Conservation (phyloP, 805 yeast genomes). For the Danielia reshetovae region DNA sequence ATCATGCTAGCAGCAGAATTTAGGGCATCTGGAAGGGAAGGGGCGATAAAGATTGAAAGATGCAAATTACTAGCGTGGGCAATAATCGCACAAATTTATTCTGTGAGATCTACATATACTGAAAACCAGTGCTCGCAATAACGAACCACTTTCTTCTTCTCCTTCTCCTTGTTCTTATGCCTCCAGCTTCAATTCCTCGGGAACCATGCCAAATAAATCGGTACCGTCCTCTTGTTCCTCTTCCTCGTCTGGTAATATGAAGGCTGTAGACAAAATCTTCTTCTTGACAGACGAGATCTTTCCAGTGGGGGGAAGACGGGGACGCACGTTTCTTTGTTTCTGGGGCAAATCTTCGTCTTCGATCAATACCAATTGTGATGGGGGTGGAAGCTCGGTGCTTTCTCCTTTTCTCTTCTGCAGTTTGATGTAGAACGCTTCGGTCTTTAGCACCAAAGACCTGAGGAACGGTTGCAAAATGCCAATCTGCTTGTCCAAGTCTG, state of each 20-base stretch:
- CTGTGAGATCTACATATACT: too few relatives aligned
- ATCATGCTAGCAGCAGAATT: slow-evolving; percentile 1
- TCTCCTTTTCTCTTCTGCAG: slow-evolving; percentile 40
- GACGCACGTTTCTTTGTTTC: slow-evolving; percentile 67
- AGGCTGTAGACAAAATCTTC: slow-evolving; percentile 28
- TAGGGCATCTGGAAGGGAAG: background rate
- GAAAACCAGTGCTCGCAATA: too few relatives aligned
- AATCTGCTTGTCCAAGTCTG: slow-evolving; percentile 49
- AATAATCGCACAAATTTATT: too few relatives aligned
- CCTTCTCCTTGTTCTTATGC: slow-evolving; percentile 5
- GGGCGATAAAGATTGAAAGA: too few relatives aligned
- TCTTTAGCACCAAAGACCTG: slow-evolving; percentile 36
- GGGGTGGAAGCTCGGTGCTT: slow-evolving; percentile 38
- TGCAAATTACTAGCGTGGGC: too few relatives aligned
- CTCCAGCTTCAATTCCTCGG: slow-evolving; percentile 4
- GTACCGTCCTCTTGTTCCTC: slow-evolving; percentile 5
- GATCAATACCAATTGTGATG: slow-evolving; percentile 34
- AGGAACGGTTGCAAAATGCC: slow-evolving; percentile 57
- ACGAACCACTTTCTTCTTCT: too few relatives aligned
- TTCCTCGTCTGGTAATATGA: slow-evolving; percentile 28
- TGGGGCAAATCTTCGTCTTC: slow-evolving; percentile 87
- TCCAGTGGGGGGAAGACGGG: slow-evolving; percentile 89
- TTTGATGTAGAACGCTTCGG: slow-evolving; percentile 39
- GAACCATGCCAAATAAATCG: background rate
- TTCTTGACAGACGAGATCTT: slow-evolving; percentile 70